These are phyloP conservation scores for Malus sieversii DNA, from an alignment of 306 rosid species.

Conservation along the genomic window DNA sequence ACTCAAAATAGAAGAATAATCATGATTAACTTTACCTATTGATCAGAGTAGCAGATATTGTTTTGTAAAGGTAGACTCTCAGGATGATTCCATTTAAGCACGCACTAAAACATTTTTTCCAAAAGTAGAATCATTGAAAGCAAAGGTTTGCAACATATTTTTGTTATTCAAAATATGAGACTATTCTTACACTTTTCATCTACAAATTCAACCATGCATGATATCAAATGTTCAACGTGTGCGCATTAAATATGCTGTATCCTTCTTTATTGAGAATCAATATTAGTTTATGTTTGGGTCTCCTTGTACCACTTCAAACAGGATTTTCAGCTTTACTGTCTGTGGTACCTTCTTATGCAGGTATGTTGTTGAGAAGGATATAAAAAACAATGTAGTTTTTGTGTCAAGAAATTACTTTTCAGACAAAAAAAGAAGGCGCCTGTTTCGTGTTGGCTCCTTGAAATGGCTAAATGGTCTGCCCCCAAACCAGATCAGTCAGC, in stretches of 20 bases:
- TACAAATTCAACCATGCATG: neutral
- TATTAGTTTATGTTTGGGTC: neutral
- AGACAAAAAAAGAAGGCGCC: slow-evolving; percentile 74
- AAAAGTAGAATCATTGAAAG: neutral
- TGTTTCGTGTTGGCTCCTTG: slow-evolving; percentile 74
- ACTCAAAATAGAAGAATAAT: too few relatives aligned
- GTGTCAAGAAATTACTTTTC: slow-evolving; percentile 94
- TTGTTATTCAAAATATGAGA: neutral
- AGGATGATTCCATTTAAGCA: neutral
- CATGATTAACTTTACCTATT: neutral
- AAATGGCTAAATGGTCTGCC: slow-evolving; percentile 70
- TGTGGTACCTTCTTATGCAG: slow-evolving; percentile 37
- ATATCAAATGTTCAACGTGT: too few relatives aligned
- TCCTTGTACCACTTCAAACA: neutral
- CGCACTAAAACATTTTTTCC: neutral
- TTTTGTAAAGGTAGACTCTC: neutral
- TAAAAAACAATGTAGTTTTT: slow-evolving; percentile 74
- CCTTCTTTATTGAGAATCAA: neutral
- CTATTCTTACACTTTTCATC: neutral
- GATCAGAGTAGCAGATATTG: neutral
- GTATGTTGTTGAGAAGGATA: slow-evolving; percentile 92
- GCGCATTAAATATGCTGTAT: neutral
- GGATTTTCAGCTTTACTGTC: neutral
- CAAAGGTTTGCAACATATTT: neutral
- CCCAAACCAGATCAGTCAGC: slow-evolving; percentile 45